Percentiles rank a stretch among this genome's conserved stretches.
phyloP scores from a whole-genome alignment of 768 basidiomycete genomes.

The Cyclocybe aegerita region DNA sequence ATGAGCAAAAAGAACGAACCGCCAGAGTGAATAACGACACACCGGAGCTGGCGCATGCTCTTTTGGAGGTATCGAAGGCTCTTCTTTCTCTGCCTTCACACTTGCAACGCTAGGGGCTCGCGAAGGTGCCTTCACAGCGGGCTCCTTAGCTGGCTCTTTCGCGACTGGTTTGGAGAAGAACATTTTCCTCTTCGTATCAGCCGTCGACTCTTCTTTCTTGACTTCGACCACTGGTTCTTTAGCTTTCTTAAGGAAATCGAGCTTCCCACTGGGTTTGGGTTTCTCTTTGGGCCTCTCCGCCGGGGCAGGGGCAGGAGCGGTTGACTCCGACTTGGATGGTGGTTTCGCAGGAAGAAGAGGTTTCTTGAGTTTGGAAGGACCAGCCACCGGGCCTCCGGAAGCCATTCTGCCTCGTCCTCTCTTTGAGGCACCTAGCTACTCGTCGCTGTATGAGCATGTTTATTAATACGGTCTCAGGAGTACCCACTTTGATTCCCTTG shows the following conservation, averaged over 20 bases:
- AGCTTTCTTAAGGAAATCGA: conserved; percentile 55
- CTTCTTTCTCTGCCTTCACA: conserved; percentile 13
- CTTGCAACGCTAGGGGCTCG: conserved; percentile 9
- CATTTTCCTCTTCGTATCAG: conserved; percentile 17
- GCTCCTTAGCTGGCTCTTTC: background rate
- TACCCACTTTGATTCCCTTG: conserved; percentile 41
- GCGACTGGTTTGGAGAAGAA: conserved; percentile 16
- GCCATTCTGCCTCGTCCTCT: conserved; percentile 11
- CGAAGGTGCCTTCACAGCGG: conserved; percentile 5
- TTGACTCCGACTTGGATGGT: conserved; percentile 21
- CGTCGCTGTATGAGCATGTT: background rate
- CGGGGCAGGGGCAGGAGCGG: background rate
- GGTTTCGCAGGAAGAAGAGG: conserved; percentile 17
- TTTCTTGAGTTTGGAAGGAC: conserved; percentile 36
- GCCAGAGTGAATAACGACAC: background rate
- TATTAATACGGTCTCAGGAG: background rate
- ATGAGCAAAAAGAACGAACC: conserved; percentile 1
- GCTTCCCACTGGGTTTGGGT: conserved; percentile 42
- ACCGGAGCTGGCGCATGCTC: background rate
- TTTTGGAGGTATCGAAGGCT: conserved; percentile 12
- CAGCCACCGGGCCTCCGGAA: conserved; percentile 36
- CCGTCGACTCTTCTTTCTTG: conserved; percentile 16
- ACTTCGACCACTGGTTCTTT: conserved; percentile 19
- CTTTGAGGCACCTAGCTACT: conserved; percentile 17
- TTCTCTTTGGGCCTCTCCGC: conserved; percentile 19